A percentile compares a stretch with the other conserved stretches of the same genome.
Conservation (phyloP, 495 filamentous ascomycete genomes). For the Talaromyces ruber region DNA sequence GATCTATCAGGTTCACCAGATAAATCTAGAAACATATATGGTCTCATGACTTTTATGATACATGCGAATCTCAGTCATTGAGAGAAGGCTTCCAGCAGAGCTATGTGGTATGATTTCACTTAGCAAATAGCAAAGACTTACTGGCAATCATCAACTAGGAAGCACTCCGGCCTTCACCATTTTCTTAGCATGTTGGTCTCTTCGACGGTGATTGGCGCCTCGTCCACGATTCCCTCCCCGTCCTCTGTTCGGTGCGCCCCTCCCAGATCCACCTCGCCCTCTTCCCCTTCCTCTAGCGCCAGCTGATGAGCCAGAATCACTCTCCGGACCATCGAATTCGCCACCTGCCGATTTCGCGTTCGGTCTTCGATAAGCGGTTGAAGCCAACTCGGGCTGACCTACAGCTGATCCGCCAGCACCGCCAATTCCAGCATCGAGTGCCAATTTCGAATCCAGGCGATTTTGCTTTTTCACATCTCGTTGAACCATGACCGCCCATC, state of each 20-base stretch:
- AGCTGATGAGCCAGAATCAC: slow-evolving; percentile 15
- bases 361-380: slow-evolving; percentile 48
- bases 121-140: neutral
- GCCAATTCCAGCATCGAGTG: slow-evolving; percentile 41
- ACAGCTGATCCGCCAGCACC: slow-evolving; percentile 16
- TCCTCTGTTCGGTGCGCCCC: slow-evolving; percentile 42
- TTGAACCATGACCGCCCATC: slow-evolving; percentile 79
- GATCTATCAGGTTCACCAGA: neutral
- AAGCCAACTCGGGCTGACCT: slow-evolving; percentile 46
- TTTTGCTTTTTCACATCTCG: slow-evolving; percentile 59
- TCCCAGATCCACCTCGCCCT: slow-evolving; percentile 35
- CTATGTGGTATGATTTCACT: neutral
- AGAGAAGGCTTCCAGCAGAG: neutral
- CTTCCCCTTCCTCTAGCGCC: slow-evolving; percentile 10
- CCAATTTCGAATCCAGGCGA: slow-evolving; percentile 58
- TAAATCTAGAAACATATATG: neutral
- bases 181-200: slow-evolving; percentile 69
- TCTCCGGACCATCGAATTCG: slow-evolving; percentile 29
- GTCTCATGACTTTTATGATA: neutral
- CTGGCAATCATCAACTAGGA: slow-evolving; percentile 27
- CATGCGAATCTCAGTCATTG: neutral
- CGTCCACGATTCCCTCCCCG: slow-evolving; percentile 38
- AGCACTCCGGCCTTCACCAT: slow-evolving; percentile 57
- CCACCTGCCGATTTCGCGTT: slow-evolving; percentile 11
- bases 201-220: slow-evolving; percentile 67